Conservation (phyloP, 2,329 filamentous ascomycete genomes). For the Clarireedia homoeocarpa region DNA sequence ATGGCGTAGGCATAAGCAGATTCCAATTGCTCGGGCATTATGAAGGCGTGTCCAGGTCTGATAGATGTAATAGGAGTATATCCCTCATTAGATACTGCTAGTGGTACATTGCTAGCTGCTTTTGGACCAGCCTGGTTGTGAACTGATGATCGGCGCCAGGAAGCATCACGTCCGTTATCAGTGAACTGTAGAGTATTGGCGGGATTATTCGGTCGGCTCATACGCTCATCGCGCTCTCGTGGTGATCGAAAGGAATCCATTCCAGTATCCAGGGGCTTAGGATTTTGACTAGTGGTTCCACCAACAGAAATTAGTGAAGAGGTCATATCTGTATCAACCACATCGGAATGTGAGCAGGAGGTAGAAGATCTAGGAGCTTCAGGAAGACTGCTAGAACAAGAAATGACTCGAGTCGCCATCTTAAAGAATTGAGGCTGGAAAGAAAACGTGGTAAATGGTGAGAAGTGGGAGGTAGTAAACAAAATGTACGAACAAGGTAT, state of each 20-base stretch:
- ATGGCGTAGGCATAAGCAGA: slow-evolving; percentile 42
- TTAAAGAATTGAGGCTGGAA: not conserved
- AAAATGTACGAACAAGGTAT: slow-evolving; percentile 10
- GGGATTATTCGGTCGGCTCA: not conserved
- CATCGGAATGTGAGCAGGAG: not conserved
- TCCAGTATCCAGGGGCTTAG: not conserved
- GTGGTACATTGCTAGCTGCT: not conserved
- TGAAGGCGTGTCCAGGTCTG: slow-evolving; percentile 18
- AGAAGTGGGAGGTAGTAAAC: not conserved
- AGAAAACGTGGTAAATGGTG: not conserved
- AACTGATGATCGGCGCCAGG: not conserved
- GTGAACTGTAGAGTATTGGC: not conserved
- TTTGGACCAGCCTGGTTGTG: not conserved
- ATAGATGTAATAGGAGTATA: slow-evolving; percentile 17
- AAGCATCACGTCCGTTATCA: not conserved
- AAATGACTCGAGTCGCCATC: slow-evolving; percentile 2
- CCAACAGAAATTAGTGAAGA: slow-evolving; percentile 17
- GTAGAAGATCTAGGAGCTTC: not conserved
- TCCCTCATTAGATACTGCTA: slow-evolving; percentile 22
- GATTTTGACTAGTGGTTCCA: not conserved
- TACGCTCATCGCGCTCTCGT: slow-evolving; percentile 3
- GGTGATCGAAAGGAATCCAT: slow-evolving; percentile 15
- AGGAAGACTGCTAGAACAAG: slow-evolving; percentile 1
- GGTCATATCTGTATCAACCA: slow-evolving; percentile 18
- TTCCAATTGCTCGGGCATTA: slow-evolving; percentile 19